Evolutionary conservation across 2,329 filamentous ascomycete genomes (phyloP).

Genomic region (Ophiostoma quercus): DNA sequence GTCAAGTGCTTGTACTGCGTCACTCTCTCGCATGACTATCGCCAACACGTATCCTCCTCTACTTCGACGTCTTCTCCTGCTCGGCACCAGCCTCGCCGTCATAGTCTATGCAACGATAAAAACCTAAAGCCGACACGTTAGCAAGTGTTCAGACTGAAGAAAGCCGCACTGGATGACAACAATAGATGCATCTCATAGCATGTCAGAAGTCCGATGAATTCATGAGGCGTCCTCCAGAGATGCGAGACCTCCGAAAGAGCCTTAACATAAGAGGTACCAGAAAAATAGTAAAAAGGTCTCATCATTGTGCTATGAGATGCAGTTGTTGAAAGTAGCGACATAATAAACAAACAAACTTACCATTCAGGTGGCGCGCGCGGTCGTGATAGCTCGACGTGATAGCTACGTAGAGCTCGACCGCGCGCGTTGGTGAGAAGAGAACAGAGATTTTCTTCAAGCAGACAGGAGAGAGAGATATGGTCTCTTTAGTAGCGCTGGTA

Average conservation of each 20-base stretch:
- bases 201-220: conserved; percentile 84
- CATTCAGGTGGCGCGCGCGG: conserved; percentile 1
- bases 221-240: conserved; percentile 53
- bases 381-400: not conserved
- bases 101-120: not conserved
- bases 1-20: not conserved
- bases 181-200: not conserved
- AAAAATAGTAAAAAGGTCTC: conserved; percentile 62
- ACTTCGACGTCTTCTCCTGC: not conserved
- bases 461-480: not conserved
- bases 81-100: not conserved
- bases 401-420: not conserved
- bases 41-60: not conserved
- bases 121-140: not conserved
- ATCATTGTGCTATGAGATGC: conserved; percentile 51
- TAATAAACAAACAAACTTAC: conserved; percentile 18
- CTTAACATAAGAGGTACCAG: conserved; percentile 99
- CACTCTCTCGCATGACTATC: not conserved
- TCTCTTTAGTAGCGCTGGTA: not conserved
- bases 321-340: not conserved
- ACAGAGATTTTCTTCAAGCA: not conserved
- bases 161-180: not conserved
- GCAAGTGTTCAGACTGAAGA: not conserved
- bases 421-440: conserved; percentile 13
- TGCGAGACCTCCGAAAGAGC: conserved; percentile 36